Base-by-base conservation (phyloP, 2,329 filamentous ascomycete species). In the Neobulgaria alba region DNA sequence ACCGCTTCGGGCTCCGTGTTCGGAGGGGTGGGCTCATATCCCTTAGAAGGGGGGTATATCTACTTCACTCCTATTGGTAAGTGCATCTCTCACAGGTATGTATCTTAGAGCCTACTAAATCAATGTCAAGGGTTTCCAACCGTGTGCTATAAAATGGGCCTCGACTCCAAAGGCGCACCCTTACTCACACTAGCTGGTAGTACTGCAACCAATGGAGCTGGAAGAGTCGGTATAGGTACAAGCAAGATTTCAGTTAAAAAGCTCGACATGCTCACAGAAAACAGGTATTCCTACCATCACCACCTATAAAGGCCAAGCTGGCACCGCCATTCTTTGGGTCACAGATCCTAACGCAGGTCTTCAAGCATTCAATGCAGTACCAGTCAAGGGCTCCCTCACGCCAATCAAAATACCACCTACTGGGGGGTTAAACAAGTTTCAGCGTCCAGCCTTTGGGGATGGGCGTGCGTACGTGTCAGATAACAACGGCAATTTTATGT, bases 41-140 rank as follows among this genome's bases (percentile, higher is more conserved):
- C 68, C 0, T 51, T 69, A 0, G 67, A 71, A 18, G 68, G 68
- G 2, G 68, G 68, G 0, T 71, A 69, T 45, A 61, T 71, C 29
- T 71, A 69, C 53, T 67, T 69, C 51, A 67, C 67, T 10, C 50
- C 55, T 20, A 50, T 62, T 38, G 51, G 50, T 30, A n/a, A n/a
- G n/a, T n/a, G n/a, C n/a, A n/a, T n/a, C n/a, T n/a, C n/a, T n/a
- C n/a, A n/a, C n/a, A n/a, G n/a, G n/a, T n/a, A n/a, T n/a, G n/a
- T n/a, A n/a, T n/a, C n/a, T n/a, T n/a, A n/a, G 29, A 29, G 30
- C 10, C 15, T 33, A 9, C 21, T 8, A 10, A 17, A 3, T 33
- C 12, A 4, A n/a, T n/a, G n/a, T n/a, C n/a, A n/a, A n/a, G n/a
- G n/a, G n/a, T 30, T 21, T 2, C 21, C 57, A 38, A 52, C 57